Evolutionary conservation across 805 yeast species (phyloP).

Genomic region (Candida rishiriensis): DNA sequence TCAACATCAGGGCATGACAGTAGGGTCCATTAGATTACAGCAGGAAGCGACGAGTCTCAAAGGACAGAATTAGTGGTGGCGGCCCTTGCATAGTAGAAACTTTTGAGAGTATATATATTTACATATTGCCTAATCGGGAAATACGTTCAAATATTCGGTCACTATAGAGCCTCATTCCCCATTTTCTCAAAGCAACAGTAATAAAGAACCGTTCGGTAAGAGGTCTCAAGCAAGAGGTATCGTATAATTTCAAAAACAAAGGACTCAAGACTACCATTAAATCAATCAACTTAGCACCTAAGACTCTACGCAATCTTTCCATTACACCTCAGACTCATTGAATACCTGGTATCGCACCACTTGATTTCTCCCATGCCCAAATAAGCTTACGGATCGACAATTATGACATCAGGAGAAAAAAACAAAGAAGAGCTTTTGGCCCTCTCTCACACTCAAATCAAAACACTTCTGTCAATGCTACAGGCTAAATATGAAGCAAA

Average conservation of each 20-base stretch:
- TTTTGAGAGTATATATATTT: neutral
- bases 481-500: neutral
- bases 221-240: conserved; percentile 8
- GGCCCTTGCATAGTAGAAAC: too few species aligned
- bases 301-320: too few species aligned
- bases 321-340: too few species aligned
- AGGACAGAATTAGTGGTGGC: too few species aligned
- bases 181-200: neutral
- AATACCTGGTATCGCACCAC: too few species aligned
- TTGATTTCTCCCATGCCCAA: too few species aligned
- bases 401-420: conserved; percentile 2
- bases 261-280: too few species aligned
- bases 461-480: neutral
- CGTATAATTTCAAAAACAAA: too few species aligned
- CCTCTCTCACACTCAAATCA: neutral
- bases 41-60: too few species aligned
- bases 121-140: conserved; percentile 9
- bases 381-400: neutral
- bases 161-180: neutral
- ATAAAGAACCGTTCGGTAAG: conserved; percentile 3
- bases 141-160: conserved; percentile 3
- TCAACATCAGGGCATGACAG: too few species aligned
- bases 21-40: too few species aligned
- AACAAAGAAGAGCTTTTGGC: neutral
- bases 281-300: too few species aligned